Percentiles rank a stretch among this genome's conserved stretches.
These are phyloP conservation scores for Cystobasidiaceae sp. DNA, from an alignment of 1,284 basidiomycete genomes.

Conservation along the genomic window DNA sequence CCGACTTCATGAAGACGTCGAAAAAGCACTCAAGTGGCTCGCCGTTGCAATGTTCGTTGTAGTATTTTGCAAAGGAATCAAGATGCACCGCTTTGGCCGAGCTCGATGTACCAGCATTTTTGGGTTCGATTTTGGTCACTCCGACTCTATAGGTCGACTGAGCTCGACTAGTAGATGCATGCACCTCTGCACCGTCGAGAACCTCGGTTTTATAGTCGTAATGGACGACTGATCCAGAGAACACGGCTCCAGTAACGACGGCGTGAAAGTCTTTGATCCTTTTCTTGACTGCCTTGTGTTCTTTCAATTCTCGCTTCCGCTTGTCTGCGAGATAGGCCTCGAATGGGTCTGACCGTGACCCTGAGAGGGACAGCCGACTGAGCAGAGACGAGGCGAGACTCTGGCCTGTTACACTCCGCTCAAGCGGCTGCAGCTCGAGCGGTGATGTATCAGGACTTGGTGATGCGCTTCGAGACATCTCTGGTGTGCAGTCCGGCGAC, in stretches of 20 bases:
- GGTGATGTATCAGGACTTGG: not conserved
- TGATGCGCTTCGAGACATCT: not conserved
- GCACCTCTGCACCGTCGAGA: not conserved
- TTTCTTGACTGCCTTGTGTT: conserved; percentile 5
- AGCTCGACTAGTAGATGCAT: not conserved
- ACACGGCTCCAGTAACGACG: conserved; percentile 11
- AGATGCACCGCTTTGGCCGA: conserved; percentile 12
- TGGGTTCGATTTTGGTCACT: conserved; percentile 3
- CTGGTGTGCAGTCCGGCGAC: not conserved
- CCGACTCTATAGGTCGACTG: not conserved
- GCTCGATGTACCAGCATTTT: not conserved
- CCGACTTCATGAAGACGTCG: conserved; percentile 24
- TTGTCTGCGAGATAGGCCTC: conserved; percentile 7
- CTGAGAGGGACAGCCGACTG: conserved; percentile 15
- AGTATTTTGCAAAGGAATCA: conserved; percentile 11
- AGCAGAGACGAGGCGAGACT: conserved; percentile 4
- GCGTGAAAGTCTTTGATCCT: conserved; percentile 13
- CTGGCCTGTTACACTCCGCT: not conserved
- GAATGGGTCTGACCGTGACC: not conserved
- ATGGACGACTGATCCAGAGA: conserved; percentile 13
- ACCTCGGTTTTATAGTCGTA: not conserved
- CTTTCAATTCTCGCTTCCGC: conserved; percentile 5
- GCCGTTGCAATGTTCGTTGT: not conserved
- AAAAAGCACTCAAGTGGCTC: conserved; percentile 22
- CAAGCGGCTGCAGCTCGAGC: not conserved